Base-by-base conservation (phyloP, 352 stramenopile species). In the Phytophthora rubi region DNA sequence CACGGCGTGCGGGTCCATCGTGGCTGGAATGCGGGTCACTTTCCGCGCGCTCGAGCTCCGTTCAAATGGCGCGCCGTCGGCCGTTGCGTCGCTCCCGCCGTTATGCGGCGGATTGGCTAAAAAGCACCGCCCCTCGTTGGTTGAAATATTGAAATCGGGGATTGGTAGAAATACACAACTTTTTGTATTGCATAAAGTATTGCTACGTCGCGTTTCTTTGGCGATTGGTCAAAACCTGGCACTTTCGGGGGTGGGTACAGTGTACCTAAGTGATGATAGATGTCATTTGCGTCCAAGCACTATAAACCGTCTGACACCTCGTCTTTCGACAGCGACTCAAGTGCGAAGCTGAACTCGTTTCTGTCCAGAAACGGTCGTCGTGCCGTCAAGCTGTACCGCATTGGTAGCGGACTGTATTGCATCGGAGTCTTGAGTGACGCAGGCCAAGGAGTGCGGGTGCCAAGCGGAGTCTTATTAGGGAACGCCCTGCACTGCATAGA, bases 1-100 rank as follows among this genome's bases (percentile, higher is more conserved):
- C 52, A 89, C 79, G 64, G 70, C 73, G 71, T 90, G 81, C 30
- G 77, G 79, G 37, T 92, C 83, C 83, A 92, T 92, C 57, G 51
- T 21, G n/a, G 57, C 16, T 45, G 21, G 39, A 53, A 65, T 62
- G 59, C 60, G 42, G 33, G 33, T 39, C 33, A 65, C 60, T 72
- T 70, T 74, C 59, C 54, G 67, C 67, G 67, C 67, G 66, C 67
- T 69, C 39, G 52, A 35, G 59, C 59, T 69, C 66, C 68, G 62
- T 75, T 75, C 68, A 75, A 75, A 75, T 72, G 65, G 51, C 35
- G 47, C 62, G 44, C 57, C 62, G 47, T 70, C 58, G 65, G 59
- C 42, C 58, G 65, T 68, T 72, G 65, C 65, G 59, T 51, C 53
- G 65, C 63, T 62, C 61, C 55, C 55, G 37, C 37, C 60, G 23